phyloP scores from a whole-genome alignment of 306 rosid genomes.

The Fragaria vesca region DNA sequence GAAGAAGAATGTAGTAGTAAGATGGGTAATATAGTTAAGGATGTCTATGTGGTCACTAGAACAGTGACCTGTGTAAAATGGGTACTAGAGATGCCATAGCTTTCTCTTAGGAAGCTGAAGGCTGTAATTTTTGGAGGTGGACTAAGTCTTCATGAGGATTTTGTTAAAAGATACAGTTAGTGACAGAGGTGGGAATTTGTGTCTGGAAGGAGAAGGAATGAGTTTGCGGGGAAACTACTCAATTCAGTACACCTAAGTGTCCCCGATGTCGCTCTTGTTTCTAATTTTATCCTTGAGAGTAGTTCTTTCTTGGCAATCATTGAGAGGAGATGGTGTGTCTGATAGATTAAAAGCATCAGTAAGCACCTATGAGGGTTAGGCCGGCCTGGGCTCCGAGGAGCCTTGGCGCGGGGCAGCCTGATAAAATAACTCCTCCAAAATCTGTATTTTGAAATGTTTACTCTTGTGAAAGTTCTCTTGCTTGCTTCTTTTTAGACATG shows the following conservation, averaged over 20 bases:
- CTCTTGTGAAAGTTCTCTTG: neutral
- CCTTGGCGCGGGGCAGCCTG: neutral
- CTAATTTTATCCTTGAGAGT: neutral
- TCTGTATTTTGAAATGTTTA: neutral
- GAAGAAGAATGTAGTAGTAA: neutral
- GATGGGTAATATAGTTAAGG: neutral
- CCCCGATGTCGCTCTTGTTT: neutral
- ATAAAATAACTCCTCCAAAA: neutral
- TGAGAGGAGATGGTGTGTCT: neutral
- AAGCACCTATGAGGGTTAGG: neutral
- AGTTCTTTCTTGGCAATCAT: no score
- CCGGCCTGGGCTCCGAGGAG: neutral
- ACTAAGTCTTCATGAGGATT: no score
- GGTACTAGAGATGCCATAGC: neutral
- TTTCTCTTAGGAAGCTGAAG: neutral
- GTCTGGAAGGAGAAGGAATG: neutral
- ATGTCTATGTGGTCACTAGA: neutral
- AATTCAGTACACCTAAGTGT: neutral
- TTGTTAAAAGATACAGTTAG: neutral
- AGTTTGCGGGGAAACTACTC: neutral
- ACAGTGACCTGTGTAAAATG: neutral
- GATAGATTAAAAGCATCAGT: no score
- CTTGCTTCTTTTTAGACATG: neutral
- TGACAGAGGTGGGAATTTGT: neutral
- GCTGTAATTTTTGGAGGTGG: neutral